Evolutionary conservation across 179 eudicot genomes (phyloP), one percentile per base, ranked within the genome.

Genomic region (Drosera spatulata): DNA sequence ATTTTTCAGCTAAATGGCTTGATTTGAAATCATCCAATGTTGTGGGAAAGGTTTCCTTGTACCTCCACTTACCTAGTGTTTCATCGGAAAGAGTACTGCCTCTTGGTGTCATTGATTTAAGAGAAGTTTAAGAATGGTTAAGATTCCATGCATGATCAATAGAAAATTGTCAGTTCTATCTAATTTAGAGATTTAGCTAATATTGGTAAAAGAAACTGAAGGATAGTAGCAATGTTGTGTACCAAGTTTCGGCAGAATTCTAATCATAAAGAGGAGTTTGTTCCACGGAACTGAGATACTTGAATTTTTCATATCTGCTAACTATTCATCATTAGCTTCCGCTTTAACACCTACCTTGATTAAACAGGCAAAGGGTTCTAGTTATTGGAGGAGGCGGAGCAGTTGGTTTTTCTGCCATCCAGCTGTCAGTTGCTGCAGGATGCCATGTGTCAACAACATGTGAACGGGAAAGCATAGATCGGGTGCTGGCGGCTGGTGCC

Each of bases 311-410:
- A 43, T 43, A 7, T 43, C 8, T 4, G 45, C 5, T 4, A 43
- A 43, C 45, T 7, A 22, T 22, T 22, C 33, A 22, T 43, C 45
- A 4, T 7, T 43, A 43, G 45, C 0, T 43, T 43, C 45, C 45
- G 6, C 57, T 73, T 41, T 60, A 50, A 42, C 10, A 33, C 7
- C 60, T 41, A 56, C 60, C 7, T 40, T 49, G 53, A 59, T 15
- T 62, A 40, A 45, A 55, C 78, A 93, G 99, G 61, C 95, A 93
- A 71, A 86, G 79, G 47, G 82, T 89, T 53, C 71, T 93, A 63
- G 78, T 93, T 53, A 59, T 90, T 56, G 99, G 99, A 55, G 99
- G 99, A 55, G 99, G 99, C 53, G 99, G 97, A 44, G 97, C 97
- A 50, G 99, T 93, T 40, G 99, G 99, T 53, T 83, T 74, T 67